Evolutionary conservation across 2,329 filamentous ascomycete species (phyloP).

Genomic region (Talaromyces atroroseus): DNA sequence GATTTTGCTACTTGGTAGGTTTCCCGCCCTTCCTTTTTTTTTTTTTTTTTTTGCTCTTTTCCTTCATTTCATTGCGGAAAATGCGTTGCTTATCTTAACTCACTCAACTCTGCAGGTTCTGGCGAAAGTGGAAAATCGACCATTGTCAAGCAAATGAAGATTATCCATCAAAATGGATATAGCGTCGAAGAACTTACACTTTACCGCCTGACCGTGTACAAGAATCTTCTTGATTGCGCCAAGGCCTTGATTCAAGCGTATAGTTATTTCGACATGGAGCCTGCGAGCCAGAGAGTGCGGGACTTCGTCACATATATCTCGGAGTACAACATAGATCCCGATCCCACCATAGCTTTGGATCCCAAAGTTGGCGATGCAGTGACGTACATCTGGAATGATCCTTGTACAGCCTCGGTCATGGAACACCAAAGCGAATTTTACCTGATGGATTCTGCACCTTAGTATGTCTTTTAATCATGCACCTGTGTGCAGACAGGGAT

Average conservation of each 20-base stretch:
- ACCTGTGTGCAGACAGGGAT: background rate
- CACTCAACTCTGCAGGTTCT: constrained; percentile 69
- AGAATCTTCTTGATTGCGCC: constrained; percentile 94
- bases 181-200: constrained; percentile 87
- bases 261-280: constrained; percentile 82
- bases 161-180: constrained; percentile 98
- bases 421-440: constrained; percentile 98
- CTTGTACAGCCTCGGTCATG: constrained; percentile 73
- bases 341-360: constrained; percentile 80
- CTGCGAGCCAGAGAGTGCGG: constrained; percentile 64
- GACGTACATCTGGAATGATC: constrained; percentile 83
- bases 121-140: constrained; percentile 99
- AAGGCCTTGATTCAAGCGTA: constrained; percentile 89
- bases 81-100: constrained; percentile 11
- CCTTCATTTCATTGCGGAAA: background rate
- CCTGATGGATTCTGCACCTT: constrained; percentile 97
- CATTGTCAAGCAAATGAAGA: constrained; percentile 99
- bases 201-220: constrained; percentile 95
- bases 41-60: too few relatives aligned
- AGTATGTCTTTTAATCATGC: constrained; percentile 56
- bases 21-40: constrained; percentile 3
- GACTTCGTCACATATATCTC: constrained; percentile 73
- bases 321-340: constrained; percentile 84
- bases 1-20: constrained; percentile 84
- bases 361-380: constrained; percentile 75